phyloP scores from a whole-genome alignment of 345 rosid genomes.

The Xanthoceras sorbifolium region DNA sequence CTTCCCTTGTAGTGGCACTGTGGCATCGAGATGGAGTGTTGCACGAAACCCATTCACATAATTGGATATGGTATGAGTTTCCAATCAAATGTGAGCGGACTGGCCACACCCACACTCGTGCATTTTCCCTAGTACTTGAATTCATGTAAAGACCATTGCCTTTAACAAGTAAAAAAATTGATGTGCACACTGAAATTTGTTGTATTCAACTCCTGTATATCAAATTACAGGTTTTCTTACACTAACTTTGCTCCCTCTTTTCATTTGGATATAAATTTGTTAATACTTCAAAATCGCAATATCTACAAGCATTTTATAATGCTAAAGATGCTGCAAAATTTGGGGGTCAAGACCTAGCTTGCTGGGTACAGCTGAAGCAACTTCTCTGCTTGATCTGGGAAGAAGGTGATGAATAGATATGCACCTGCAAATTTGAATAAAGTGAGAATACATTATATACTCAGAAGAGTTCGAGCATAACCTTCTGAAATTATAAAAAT shows the following conservation, averaged over 20 bases:
- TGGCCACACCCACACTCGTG: not conserved
- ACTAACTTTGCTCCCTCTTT: not conserved
- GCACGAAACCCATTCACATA: too few species aligned
- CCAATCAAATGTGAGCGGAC: not conserved
- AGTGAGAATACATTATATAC: not conserved
- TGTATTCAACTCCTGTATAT: not conserved
- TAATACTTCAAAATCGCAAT: not conserved
- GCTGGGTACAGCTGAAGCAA: slow-evolving; percentile 52
- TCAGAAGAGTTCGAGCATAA: not conserved
- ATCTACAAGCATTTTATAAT: not conserved
- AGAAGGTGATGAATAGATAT: slow-evolving; percentile 75
- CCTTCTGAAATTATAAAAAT: not conserved
- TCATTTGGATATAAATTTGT: not conserved
- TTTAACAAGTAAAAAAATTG: not conserved
- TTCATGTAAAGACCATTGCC: not conserved
- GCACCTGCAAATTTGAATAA: slow-evolving; percentile 57
- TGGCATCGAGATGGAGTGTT: too few species aligned
- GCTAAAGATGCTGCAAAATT: slow-evolving; percentile 25
- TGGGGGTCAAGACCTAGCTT: slow-evolving; percentile 31
- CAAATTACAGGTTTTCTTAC: not conserved
- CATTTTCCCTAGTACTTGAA: not conserved
- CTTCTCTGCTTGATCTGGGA: slow-evolving; percentile 95
- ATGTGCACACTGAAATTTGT: not conserved
- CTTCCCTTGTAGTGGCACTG: too few species aligned
- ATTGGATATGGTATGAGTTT: too few species aligned